A percentile compares a stretch with the other conserved stretches of the same genome.
Evolutionary conservation across 176 grass and related monocot genomes (phyloP).

Genomic region (Cenchrus purpureus): DNA sequence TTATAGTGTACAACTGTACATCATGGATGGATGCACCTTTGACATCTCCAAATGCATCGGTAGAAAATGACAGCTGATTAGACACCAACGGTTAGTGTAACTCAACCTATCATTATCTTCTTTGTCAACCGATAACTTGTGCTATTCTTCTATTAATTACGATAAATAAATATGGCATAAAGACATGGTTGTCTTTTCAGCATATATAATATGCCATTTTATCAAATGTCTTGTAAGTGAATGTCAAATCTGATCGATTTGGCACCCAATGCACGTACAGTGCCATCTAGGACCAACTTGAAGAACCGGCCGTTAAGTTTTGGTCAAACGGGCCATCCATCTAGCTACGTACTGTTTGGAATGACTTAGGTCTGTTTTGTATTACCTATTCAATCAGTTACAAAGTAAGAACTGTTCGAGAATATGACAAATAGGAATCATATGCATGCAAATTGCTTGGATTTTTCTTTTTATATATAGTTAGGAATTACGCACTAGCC

Average conservation of each 20-base stretch:
- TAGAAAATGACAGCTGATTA: slow-evolving; percentile 28
- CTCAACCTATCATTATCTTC: slow-evolving; percentile 1
- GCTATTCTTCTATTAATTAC: background rate
- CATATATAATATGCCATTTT: slow-evolving; percentile 26
- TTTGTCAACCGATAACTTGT: background rate
- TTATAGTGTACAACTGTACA: background rate
- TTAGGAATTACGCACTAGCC: slow-evolving; percentile 45
- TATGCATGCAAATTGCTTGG: background rate
- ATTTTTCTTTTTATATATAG: background rate
- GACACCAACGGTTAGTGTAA: background rate
- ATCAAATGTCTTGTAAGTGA: background rate
- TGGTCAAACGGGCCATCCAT: background rate
- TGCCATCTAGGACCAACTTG: background rate
- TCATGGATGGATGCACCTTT: background rate
- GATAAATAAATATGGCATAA: slow-evolving; percentile 26
- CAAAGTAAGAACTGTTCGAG: background rate
- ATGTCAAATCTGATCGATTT: slow-evolving; percentile 7
- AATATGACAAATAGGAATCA: background rate
- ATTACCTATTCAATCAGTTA: slow-evolving; percentile 17
- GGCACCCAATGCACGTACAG: background rate
- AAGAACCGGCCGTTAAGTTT: background rate
- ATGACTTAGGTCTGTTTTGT: background rate
- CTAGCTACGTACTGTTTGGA: background rate
- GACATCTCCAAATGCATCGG: slow-evolving; percentile 4
- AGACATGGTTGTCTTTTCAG: slow-evolving; percentile 11